Conservation (phyloP, 208 protist species). For the Borovskyia barvae region DNA sequence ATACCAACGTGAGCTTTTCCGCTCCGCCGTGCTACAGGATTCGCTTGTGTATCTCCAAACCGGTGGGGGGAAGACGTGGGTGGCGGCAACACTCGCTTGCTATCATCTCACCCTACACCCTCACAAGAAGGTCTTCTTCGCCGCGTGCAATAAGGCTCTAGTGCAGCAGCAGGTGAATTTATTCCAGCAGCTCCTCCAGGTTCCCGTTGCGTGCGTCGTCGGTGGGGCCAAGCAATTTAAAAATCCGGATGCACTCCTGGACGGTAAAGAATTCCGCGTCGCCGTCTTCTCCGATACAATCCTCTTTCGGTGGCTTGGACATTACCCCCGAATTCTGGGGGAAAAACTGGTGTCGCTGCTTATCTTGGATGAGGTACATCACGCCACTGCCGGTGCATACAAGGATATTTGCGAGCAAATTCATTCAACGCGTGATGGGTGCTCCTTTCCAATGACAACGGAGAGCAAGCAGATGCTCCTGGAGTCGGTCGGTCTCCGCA, state of each 20-base stretch:
- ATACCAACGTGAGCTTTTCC: conserved; percentile 57
- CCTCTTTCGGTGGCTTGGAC: conserved; percentile 32
- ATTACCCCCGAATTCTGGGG: conserved; percentile 3
- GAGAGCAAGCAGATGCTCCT: neutral
- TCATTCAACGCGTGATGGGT: conserved; percentile 1
- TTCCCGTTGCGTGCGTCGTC: conserved; percentile 4
- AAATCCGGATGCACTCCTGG: neutral
- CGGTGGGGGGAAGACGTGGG: conserved; percentile 65
- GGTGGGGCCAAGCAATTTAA: conserved; percentile 15
- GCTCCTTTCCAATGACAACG: too few species aligned
- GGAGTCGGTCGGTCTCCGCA: neutral
- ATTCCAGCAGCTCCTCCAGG: conserved; percentile 10
- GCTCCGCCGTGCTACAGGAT: conserved; percentile 28
- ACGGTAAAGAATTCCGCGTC: neutral
- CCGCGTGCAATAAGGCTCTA: conserved; percentile 42
- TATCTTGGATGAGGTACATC: conserved; percentile 72
- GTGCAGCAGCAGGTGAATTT: conserved; percentile 25
- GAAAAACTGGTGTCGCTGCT: conserved; percentile 27
- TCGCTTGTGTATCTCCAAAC: conserved; percentile 51
- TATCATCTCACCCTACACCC: conserved; percentile 11
- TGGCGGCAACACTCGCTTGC: conserved; percentile 31
- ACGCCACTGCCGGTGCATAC: conserved; percentile 28
- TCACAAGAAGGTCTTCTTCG: conserved; percentile 38
- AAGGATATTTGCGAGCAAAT: conserved; percentile 20
- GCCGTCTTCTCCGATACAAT: conserved; percentile 42